Percentiles rank a stretch among this genome's conserved stretches.
These are phyloP conservation scores for Rutstroemia sp. DNA, from an alignment of 2,329 filamentous ascomycete genomes.

Conservation along the genomic window DNA sequence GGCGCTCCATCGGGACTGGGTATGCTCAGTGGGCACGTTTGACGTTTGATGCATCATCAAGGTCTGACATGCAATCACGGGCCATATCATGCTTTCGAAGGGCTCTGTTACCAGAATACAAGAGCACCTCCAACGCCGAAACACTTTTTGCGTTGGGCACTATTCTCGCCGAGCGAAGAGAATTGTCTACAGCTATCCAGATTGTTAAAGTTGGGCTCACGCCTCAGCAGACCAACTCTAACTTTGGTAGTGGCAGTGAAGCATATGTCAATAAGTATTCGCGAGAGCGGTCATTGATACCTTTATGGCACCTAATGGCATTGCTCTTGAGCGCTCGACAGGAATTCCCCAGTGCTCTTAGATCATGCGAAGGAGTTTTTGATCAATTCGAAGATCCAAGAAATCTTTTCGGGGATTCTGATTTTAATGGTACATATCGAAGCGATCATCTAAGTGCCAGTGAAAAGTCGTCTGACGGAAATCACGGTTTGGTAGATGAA, in stretches of 20 bases:
- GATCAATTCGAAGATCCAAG: constrained; percentile 74
- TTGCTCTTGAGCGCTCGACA: constrained; percentile 80
- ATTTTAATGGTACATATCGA: constrained; percentile 42
- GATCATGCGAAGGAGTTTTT: constrained; percentile 83
- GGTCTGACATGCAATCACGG: constrained; percentile 67
- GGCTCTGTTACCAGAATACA: constrained; percentile 60
- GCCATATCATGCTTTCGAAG: constrained; percentile 70
- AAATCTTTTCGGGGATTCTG: constrained; percentile 59
- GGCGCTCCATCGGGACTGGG: constrained; percentile 78
- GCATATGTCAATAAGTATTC: constrained; percentile 34
- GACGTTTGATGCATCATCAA: constrained; percentile 66
- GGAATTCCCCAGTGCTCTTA: constrained; percentile 72
- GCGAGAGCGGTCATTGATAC: constrained; percentile 59
- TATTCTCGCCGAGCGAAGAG: constrained; percentile 81
- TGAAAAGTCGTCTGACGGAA: constrained; percentile 27
- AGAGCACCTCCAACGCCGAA: constrained; percentile 61
- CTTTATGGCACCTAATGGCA: constrained; percentile 86
- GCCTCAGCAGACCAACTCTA: constrained; percentile 39
- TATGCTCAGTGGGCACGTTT: constrained; percentile 81
- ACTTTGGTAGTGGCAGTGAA: not conserved
- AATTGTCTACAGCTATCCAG: constrained; percentile 73
- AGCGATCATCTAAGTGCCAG: constrained; percentile 57
- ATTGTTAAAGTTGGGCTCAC: constrained; percentile 70
- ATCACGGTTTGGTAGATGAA: constrained; percentile 58
- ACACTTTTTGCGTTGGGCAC: constrained; percentile 74